phyloP scores from a whole-genome alignment of 106 monocot species.

The Hemerocallis citrina region DNA sequence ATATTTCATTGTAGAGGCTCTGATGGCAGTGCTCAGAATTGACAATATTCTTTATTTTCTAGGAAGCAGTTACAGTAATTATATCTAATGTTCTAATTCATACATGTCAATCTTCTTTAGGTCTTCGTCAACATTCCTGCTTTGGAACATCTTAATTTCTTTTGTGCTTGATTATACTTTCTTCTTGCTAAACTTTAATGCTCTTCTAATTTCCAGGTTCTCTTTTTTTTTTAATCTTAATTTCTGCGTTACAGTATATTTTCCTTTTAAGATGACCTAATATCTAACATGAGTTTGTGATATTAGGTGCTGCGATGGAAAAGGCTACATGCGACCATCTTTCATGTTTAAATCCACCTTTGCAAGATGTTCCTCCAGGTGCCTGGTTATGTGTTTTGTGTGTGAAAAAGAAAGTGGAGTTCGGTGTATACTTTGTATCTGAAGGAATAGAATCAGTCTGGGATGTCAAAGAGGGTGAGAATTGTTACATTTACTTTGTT shows the following conservation, averaged over 20 bases:
- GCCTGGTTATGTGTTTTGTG: conserved; percentile 58
- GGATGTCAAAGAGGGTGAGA: conserved; percentile 48
- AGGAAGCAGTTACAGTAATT: too few relatives aligned
- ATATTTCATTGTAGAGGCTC: too few relatives aligned
- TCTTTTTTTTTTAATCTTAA: too few relatives aligned
- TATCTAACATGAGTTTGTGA: conserved; percentile 1
- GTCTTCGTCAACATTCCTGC: too few relatives aligned
- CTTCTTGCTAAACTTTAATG: too few relatives aligned
- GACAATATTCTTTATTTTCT: too few relatives aligned
- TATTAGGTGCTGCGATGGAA: conserved; percentile 65
- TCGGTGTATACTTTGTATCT: conserved; percentile 46
- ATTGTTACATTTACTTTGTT: background rate
- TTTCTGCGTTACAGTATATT: background rate
- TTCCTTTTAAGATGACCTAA: background rate
- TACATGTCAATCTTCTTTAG: too few relatives aligned
- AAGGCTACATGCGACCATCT: conserved; percentile 65
- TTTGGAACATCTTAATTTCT: too few relatives aligned
- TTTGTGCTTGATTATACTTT: too few relatives aligned
- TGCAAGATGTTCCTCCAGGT: conserved; percentile 32
- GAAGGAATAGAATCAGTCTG: conserved; percentile 62
- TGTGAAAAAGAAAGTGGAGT: conserved; percentile 48
- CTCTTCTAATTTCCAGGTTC: too few relatives aligned
- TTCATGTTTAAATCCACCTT: conserved; percentile 59
- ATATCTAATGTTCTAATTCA: too few relatives aligned
- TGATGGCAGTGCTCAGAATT: too few relatives aligned